These are phyloP conservation scores for Rosa hybrid DNA, from an alignment of 331 rosid genomes.

Conservation along the genomic window DNA sequence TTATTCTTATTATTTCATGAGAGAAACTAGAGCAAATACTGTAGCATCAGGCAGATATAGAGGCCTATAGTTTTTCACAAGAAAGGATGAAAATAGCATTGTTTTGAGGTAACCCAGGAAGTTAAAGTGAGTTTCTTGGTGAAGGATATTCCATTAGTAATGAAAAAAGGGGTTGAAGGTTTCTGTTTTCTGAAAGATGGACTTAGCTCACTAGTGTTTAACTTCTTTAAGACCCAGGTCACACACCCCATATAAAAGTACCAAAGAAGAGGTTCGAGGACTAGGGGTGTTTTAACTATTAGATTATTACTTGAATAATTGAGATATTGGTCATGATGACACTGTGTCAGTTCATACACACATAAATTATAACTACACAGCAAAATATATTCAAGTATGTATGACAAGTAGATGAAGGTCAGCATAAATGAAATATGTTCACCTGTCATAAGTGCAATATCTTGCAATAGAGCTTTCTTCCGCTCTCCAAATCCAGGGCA, in stretches of 20 bases:
- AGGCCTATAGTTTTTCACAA: background rate
- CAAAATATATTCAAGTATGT: background rate
- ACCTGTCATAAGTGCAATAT: conserved; percentile 96
- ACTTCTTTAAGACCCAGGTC: background rate
- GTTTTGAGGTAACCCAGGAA: background rate
- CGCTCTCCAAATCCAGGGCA: conserved; percentile 86
- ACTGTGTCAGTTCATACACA: background rate
- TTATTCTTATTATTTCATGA: background rate
- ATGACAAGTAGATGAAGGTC: background rate
- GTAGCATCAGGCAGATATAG: background rate
- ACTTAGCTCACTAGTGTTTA: background rate
- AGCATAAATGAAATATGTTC: conserved; percentile 11
- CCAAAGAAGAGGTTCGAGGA: background rate
- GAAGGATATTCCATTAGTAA: too few relatives aligned
- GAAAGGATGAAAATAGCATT: background rate
- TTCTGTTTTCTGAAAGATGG: background rate
- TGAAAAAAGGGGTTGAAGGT: background rate
- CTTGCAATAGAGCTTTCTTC: conserved; percentile 86
- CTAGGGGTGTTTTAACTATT: background rate
- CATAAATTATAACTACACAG: background rate
- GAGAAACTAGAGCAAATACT: conserved; percentile 17
- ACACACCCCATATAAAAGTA: background rate
- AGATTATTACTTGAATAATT: background rate
- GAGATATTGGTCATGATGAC: background rate
- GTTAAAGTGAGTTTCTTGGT: background rate